phyloP scores from a whole-genome alignment of 2,329 filamentous ascomycete genomes.

The Hypoxylon sp. region DNA sequence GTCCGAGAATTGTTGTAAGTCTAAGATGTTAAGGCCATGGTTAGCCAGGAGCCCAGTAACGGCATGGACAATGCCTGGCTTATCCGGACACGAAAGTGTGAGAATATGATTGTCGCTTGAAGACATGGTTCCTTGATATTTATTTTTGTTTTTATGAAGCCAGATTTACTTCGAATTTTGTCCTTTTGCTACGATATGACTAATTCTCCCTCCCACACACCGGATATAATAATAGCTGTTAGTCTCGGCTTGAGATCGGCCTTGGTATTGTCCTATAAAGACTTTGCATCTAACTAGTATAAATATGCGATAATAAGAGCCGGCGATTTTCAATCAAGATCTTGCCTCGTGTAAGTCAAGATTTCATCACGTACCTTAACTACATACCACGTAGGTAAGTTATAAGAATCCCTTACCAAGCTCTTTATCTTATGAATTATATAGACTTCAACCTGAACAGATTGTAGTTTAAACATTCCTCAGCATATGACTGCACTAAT shows the following conservation, averaged over 20 bases:
- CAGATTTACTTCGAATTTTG: constrained; percentile 35
- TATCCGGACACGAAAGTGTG: constrained; percentile 87
- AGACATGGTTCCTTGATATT: constrained; percentile 46
- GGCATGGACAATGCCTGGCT: constrained; percentile 86
- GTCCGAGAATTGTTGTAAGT: constrained; percentile 88
- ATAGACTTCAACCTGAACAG: not conserved
- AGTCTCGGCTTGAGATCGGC: constrained; percentile 50
- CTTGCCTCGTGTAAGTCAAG: constrained; percentile 17
- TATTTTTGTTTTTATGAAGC: constrained; percentile 21
- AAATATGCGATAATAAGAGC: constrained; percentile 36
- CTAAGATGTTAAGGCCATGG: constrained; percentile 83
- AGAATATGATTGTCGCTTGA: constrained; percentile 74
- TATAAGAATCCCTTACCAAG: not conserved
- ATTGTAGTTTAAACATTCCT: not conserved
- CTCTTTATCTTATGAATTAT: not conserved
- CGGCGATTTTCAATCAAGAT: constrained; percentile 12
- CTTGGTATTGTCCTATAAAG: constrained; percentile 48
- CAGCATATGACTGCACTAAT: not conserved
- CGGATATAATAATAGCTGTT: constrained; percentile 39
- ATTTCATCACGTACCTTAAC: constrained; percentile 3
- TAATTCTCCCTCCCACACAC: constrained; percentile 38
- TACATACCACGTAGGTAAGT: not conserved
- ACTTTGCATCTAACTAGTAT: constrained; percentile 27
- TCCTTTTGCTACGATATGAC: constrained; percentile 43
- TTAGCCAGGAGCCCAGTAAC: constrained; percentile 83